Base-by-base conservation (phyloP, 768 basidiomycete species). In the Butyriboletus loyo region DNA sequence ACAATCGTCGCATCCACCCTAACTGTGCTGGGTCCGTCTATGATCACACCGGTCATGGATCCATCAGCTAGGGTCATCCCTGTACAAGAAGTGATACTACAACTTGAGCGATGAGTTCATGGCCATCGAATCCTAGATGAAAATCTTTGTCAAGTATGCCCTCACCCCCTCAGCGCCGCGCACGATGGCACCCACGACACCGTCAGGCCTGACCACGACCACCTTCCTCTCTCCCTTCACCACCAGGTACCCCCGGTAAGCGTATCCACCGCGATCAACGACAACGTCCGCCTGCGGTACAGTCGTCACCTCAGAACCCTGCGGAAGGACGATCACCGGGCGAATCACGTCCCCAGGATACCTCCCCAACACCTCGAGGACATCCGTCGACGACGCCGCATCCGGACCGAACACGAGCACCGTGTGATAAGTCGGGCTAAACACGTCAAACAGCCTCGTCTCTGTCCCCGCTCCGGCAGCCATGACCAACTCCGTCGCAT, bases 181-280 rank as follows among this genome's bases (percentile, higher is more conserved):
- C 19, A 63, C 59, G 6, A 68, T 56, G 2, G 56, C 65, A 17
- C 78, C 79, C 6, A 76, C 65, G 11, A 74, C 69, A 15, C 74
- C 76, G 56, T 81, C 79, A 0, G 78, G 79, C n/a, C 79, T 64
- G 7, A 70, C 63, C 24, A 75, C 66, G 2, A 71, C 69, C 11
- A 75, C 62, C 36, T 57, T 63, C 19, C 59, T 72, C 19, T 67
- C 67, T 27, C 68, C 68, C 8, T 53, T 52, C n/a, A 15, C 52
- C 11, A 63, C 62, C 50, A 67, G 59, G 65, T 80, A 80, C 0
- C 68, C 68, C 3, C 58, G 58, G 53, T 75, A 70, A 0, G 79
- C 77, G 42, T 75, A 70, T 5, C 72, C 75, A 4, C 53, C 58
- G 1, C 32, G 47, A 52, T 78, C 77, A 17, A 74, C 64, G 11